Conservation (phyloP, 805 yeast species). For the Ogataea glucozyma region DNA sequence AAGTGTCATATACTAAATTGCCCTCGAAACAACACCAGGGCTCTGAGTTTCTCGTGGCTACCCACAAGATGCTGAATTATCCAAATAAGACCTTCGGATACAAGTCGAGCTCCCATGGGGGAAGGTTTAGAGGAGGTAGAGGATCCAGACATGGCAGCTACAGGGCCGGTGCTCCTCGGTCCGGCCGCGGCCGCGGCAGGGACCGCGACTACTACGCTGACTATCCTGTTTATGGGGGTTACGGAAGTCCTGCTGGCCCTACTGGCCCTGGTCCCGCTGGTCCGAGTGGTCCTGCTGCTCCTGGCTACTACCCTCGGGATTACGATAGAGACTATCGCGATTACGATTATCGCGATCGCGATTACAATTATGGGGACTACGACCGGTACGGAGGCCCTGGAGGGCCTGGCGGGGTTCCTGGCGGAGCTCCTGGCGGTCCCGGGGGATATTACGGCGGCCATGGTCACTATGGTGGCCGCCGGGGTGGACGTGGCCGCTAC, state of each 20-base stretch:
- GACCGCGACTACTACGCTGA: slow-evolving; percentile 6
- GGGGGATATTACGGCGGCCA: slow-evolving; percentile 7
- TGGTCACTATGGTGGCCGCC: slow-evolving; percentile 7
- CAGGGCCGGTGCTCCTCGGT: no score
- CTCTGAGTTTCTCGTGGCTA: slow-evolving; percentile 31
- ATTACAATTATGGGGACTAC: slow-evolving; percentile 7
- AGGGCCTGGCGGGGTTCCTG: slow-evolving; percentile 1
- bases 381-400: slow-evolving; percentile 3
- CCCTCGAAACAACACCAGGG: slow-evolving; percentile 35
- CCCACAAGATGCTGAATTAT: slow-evolving; percentile 37
- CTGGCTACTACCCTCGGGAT: no score
- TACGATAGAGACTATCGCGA: no score
- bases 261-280: no score
- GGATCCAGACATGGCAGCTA: slow-evolving; percentile 18
- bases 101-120: slow-evolving; percentile 28
- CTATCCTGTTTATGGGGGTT: slow-evolving; percentile 11
- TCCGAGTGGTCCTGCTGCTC: no score
- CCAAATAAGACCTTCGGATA: slow-evolving; percentile 37
- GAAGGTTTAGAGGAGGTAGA: slow-evolving; percentile 14
- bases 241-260: no score
- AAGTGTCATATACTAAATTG: slow-evolving; percentile 37
- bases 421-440: slow-evolving; percentile 2
- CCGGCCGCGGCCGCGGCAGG: slow-evolving; percentile 9
- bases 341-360: slow-evolving; percentile 7
- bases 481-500: slow-evolving; percentile 8